A percentile compares a stretch with the other conserved stretches of the same genome.
phyloP scores from a whole-genome alignment of 345 rosid species.

The Gossypium thurberi region DNA sequence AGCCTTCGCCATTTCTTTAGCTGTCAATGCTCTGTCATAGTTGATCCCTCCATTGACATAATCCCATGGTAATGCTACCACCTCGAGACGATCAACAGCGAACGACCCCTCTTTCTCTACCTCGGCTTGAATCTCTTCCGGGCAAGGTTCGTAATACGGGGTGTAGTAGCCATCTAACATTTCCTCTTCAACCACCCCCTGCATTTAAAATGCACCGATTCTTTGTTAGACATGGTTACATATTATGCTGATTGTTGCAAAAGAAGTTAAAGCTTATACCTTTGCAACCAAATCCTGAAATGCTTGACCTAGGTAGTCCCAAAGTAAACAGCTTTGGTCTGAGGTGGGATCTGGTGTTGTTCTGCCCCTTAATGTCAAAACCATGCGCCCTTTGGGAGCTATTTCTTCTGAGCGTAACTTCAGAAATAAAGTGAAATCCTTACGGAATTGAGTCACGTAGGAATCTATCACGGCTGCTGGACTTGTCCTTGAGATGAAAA shows the following conservation, averaged over 20 bases:
- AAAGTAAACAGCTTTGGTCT: constrained; percentile 32
- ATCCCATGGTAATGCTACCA: constrained; percentile 21
- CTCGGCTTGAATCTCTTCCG: constrained; percentile 30
- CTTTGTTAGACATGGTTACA: background rate
- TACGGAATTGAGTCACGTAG: constrained; percentile 31
- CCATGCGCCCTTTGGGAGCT: constrained; percentile 34
- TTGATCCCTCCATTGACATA: constrained; percentile 22
- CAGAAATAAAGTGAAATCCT: constrained; percentile 37
- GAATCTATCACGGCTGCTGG: constrained; percentile 26
- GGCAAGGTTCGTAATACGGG: constrained; percentile 31
- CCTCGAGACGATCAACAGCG: constrained; percentile 18
- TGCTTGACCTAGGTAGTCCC: constrained; percentile 45
- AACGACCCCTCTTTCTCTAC: constrained; percentile 39
- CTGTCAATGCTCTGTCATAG: constrained; percentile 21
- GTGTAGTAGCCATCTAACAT: constrained; percentile 29
- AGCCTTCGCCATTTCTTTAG: constrained; percentile 22
- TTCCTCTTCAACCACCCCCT: constrained; percentile 34
- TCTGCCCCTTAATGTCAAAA: constrained; percentile 29
- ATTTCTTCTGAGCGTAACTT: constrained; percentile 27
- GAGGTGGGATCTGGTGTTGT: constrained; percentile 27
- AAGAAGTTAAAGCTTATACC: constrained; percentile 10
- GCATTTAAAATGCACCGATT: background rate
- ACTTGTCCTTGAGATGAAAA: constrained; percentile 37
- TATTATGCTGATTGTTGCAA: background rate
- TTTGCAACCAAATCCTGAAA: constrained; percentile 33